Conservation (phyloP, 148 eudicot genomes). For the Heliamphora exappendiculata region DNA sequence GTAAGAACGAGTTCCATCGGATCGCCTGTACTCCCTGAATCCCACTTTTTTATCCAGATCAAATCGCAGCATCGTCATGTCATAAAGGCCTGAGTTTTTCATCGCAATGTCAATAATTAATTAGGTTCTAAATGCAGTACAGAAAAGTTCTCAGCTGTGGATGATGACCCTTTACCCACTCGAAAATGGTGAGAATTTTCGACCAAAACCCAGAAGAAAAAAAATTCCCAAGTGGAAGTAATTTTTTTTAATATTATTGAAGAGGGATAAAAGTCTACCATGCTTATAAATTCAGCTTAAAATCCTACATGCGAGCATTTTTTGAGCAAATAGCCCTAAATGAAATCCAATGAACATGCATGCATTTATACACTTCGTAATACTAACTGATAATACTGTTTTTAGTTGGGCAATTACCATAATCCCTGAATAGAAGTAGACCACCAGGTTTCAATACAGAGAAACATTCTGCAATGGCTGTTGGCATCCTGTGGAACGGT, state of each 20-base stretch:
- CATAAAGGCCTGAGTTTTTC: conserved; percentile 71
- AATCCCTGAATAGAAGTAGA: conserved; percentile 78
- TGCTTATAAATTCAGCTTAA: neutral
- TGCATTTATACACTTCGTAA: neutral
- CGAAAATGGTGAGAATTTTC: too few species aligned
- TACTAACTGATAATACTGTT: neutral
- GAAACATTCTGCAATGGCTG: conserved; percentile 68
- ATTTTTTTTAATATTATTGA: neutral
- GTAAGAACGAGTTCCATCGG: conserved; percentile 91
- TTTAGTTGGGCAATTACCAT: conserved; percentile 46
- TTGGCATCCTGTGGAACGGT: conserved; percentile 65
- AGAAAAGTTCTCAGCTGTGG: too few species aligned
- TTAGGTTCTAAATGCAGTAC: neutral
- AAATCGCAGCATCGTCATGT: conserved; percentile 98
- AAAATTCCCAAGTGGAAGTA: neutral
- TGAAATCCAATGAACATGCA: neutral
- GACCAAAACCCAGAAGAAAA: neutral
- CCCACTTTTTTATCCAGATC: conserved; percentile 71
- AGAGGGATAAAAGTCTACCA: neutral
- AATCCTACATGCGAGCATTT: neutral
- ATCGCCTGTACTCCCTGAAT: conserved; percentile 70
- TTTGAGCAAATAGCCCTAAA: neutral
- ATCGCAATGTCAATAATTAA: conserved; percentile 5
- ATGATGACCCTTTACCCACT: too few species aligned
- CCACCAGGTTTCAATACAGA: conserved; percentile 85